Base-by-base conservation (phyloP, 352 stramenopile genomes). In the Pythium brachiatum region DNA sequence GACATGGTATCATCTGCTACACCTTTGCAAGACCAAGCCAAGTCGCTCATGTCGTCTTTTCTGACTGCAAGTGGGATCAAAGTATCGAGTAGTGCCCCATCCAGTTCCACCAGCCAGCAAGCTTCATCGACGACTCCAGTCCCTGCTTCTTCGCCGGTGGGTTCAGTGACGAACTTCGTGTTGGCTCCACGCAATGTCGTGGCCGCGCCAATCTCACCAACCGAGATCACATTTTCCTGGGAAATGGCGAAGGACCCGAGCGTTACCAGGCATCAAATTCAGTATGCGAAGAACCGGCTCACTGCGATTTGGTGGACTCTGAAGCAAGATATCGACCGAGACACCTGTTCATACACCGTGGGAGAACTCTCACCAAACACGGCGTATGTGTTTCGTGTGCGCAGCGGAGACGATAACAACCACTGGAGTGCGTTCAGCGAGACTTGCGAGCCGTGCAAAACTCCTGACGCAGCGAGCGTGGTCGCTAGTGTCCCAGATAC, bases 401-500 rank as follows among this genome's bases (percentile, higher is more conserved):
- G 87, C 43, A 81, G 72, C 7, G 76, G 72, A 11, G 74, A 70
- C 7, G 66, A 83, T 12, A 70, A 7, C 2, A 26, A 90, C 9
- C 80, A 76, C 13, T 96, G 85, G 83, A 78, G 83, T 34, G 74
- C 80, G 16, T 96, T 89, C 57, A 93, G 87, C 39, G 76, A 94
- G 26, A 69, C 73, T 21, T 89, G 85, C 51, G 69, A 78, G 21
- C 79, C 73, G 21, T 95, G 85, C 39, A 81, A 78, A 16, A 92
- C 85, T 0, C 11, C 38, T 13, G 58, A 66, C 15, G 34, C 41
- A 34, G 25, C 21, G 0, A 20, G 20, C 7, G 23, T 52, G 5
- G 53, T 38, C 7, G 21, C 20, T 12, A 21, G 21, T 7, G 34
- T n/a, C 8, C 36, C 51, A n/a, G 31, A 47, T 25, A 20, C 47